Percentiles rank a stretch among this genome's conserved stretches.
phyloP scores from a whole-genome alignment of 257 asterid species.

The Capsicum baccatum region DNA sequence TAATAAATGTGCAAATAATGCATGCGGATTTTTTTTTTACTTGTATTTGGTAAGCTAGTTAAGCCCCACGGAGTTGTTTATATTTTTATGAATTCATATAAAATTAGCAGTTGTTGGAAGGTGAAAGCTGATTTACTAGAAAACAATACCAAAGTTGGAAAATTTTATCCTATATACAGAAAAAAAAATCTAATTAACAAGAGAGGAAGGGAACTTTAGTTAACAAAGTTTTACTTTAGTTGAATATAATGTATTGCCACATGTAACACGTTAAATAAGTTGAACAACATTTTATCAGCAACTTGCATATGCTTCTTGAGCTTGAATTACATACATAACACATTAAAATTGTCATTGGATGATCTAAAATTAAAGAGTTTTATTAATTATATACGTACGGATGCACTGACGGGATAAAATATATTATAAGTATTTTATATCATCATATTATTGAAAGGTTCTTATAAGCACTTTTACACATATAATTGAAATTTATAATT shows the following conservation, averaged over 20 bases:
- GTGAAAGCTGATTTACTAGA: not conserved
- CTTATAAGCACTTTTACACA: too few relatives aligned
- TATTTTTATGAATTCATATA: not conserved
- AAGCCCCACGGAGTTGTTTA: not conserved
- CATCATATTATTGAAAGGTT: not conserved
- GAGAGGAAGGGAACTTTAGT: not conserved
- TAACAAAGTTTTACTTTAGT: not conserved
- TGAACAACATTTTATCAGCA: constrained; percentile 1
- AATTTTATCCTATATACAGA: not conserved
- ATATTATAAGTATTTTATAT: not conserved
- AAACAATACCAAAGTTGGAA: not conserved
- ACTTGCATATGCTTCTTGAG: constrained; percentile 16
- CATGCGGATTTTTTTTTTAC: not conserved
- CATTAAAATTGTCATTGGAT: not conserved
- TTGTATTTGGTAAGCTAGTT: constrained; percentile 9
- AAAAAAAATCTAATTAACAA: not conserved
- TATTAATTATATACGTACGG: too few relatives aligned
- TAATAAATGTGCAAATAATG: not conserved
- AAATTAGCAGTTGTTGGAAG: constrained; percentile 14
- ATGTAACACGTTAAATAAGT: not conserved
- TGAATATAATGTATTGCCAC: not conserved
- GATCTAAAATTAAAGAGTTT: not conserved
- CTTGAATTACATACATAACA: too few relatives aligned
- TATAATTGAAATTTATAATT: not conserved
- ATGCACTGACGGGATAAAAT: too few relatives aligned